Percentiles rank a stretch among this genome's conserved stretches.
phyloP scores from a whole-genome alignment of 352 stramenopile species.

The Phytophthora syringae region DNA sequence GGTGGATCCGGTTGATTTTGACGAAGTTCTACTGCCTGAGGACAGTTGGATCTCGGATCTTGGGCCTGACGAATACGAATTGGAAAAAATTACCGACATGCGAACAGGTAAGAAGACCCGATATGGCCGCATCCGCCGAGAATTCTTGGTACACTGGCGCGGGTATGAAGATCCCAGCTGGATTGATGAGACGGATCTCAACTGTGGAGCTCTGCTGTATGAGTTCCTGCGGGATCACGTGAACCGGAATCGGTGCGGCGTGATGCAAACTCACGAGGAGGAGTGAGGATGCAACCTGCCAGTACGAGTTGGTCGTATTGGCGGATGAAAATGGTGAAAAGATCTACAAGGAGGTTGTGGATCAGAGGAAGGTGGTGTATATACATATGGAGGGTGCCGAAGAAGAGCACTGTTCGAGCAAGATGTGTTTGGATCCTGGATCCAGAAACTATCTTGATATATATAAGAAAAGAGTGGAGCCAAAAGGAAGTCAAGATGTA shows the following conservation, averaged over 20 bases:
- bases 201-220: background rate
- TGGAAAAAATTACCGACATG: background rate
- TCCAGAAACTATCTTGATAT: too few relatives aligned
- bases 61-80: background rate
- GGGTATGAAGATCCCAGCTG: background rate
- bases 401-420: too few relatives aligned
- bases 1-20: background rate
- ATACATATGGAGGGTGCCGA: too few relatives aligned
- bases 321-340: too few relatives aligned
- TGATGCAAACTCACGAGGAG: background rate
- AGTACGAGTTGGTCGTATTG: too few relatives aligned
- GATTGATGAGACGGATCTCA: background rate
- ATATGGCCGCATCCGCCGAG: background rate
- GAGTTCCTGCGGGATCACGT: background rate
- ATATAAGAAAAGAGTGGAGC: too few relatives aligned
- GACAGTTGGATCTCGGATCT: background rate
- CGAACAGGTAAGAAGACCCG: background rate
- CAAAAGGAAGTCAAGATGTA: too few relatives aligned
- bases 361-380: too few relatives aligned
- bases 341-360: too few relatives aligned
- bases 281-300: too few relatives aligned
- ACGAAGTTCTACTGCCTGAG: background rate
- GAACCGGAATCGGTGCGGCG: background rate
- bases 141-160: background rate
- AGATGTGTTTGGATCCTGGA: too few relatives aligned